Conservation (phyloP, 768 basidiomycete species). For the Mycena alexandri region DNA sequence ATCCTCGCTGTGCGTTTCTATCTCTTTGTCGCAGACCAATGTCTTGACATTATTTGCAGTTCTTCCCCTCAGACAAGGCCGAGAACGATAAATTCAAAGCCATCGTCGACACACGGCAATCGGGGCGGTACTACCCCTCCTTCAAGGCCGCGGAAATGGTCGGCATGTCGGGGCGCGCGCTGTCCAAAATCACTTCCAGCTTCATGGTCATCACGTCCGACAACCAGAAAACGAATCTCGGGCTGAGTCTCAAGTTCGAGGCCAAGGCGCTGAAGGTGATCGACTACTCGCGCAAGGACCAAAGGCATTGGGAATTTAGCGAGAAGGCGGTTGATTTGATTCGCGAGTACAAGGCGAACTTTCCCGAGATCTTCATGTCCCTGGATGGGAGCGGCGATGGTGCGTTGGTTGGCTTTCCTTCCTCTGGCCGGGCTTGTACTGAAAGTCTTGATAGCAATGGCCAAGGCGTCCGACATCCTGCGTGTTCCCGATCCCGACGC, state of each 20-base stretch:
- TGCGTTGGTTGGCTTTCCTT: conserved; percentile 48
- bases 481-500: conserved; percentile 71
- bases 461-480: conserved; percentile 72
- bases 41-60: conserved; percentile 58
- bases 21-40: background rate
- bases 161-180: conserved; percentile 79
- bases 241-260: conserved; percentile 96
- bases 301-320: conserved; percentile 93
- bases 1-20: conserved; percentile 78
- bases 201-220: conserved; percentile 88
- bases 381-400: conserved; percentile 83
- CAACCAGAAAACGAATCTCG: conserved; percentile 87
- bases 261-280: conserved; percentile 93
- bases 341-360: conserved; percentile 84
- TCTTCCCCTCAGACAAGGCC: conserved; percentile 85
- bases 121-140: conserved; percentile 79
- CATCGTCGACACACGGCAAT: conserved; percentile 66
- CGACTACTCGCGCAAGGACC: conserved; percentile 89
- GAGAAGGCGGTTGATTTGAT: conserved; percentile 87
- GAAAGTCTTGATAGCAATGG: conserved; percentile 71
- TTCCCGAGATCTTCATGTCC: conserved; percentile 85
- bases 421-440: background rate
- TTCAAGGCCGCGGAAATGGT: conserved; percentile 83
- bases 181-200: conserved; percentile 94
- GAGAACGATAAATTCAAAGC: conserved; percentile 86